Conservation (phyloP, 2,329 filamentous ascomycete genomes). For the Pseudogymnoascus sp. region DNA sequence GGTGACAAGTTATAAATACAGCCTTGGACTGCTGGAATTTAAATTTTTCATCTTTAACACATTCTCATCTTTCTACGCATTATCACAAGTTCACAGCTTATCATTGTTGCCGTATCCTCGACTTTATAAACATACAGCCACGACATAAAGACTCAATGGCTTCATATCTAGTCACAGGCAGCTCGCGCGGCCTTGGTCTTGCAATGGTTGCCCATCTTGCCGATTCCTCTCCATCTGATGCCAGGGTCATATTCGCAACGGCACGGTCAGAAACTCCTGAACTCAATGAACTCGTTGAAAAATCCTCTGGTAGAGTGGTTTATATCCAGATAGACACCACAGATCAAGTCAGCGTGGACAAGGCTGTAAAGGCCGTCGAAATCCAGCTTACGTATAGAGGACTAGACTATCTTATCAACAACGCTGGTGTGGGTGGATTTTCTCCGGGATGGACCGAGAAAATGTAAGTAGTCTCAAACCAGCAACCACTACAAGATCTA, state of each 20-base stretch:
- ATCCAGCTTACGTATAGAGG: not conserved
- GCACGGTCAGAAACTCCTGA: not conserved
- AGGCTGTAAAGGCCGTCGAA: not conserved
- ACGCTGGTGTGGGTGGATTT: not conserved
- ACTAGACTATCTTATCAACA: constrained; percentile 1
- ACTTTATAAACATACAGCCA: not conserved
- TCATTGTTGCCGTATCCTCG: not conserved
- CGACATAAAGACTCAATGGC: constrained; percentile 9
- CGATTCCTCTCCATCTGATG: not conserved
- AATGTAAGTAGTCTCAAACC: not conserved
- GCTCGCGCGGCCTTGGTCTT: constrained; percentile 22
- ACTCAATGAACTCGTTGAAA: not conserved
- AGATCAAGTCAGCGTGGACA: not conserved
- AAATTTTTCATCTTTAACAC: not conserved
- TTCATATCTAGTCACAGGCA: constrained; percentile 20
- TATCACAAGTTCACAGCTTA: not conserved
- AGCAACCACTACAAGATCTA: not conserved
- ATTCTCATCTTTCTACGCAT: not conserved
- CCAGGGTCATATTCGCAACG: not conserved
- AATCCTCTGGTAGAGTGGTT: not conserved
- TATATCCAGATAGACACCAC: not conserved
- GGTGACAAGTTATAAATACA: not conserved
- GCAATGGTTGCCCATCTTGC: constrained; percentile 20
- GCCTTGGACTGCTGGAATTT: not conserved
- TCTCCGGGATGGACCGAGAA: not conserved